These are phyloP conservation scores for Starmerella floris DNA, from an alignment of 805 yeast species.

Conservation along the genomic window DNA sequence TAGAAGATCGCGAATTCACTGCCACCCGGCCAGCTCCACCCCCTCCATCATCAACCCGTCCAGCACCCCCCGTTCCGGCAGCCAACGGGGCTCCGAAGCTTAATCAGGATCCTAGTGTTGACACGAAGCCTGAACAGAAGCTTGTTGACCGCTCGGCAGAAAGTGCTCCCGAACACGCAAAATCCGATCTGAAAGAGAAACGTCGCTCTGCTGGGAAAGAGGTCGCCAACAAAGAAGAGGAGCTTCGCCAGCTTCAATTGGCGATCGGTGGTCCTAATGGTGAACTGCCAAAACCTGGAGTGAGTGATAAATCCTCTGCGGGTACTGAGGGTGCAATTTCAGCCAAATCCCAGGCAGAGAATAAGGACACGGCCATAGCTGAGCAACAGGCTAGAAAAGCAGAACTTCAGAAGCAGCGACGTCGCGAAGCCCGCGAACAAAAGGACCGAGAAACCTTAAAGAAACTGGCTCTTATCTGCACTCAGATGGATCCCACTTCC, in stretches of 20 bases:
- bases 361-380: not conserved
- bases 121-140: not conserved
- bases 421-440: conserved; percentile 65
- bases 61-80: not conserved
- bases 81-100: not conserved
- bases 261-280: conserved; percentile 5
- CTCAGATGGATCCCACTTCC: conserved; percentile 70
- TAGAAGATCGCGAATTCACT: conserved; percentile 1
- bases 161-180: too few species aligned
- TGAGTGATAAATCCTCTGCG: not conserved
- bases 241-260: conserved; percentile 17
- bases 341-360: not conserved
- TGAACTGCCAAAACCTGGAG: not conserved
- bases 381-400: not conserved
- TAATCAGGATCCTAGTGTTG: not conserved
- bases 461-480: conserved; percentile 61
- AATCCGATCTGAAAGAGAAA: not conserved
- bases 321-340: not conserved
- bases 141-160: too few species aligned
- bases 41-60: conserved; percentile 1
- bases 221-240: conserved; percentile 20
- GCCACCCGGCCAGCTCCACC: conserved; percentile 9
- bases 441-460: conserved; percentile 59
- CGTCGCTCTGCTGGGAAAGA: conserved; percentile 11
- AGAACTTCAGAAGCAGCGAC: conserved; percentile 24